Evolutionary conservation across 2,329 filamentous ascomycete genomes (phyloP).

Genomic region (Diaporthe sp.): DNA sequence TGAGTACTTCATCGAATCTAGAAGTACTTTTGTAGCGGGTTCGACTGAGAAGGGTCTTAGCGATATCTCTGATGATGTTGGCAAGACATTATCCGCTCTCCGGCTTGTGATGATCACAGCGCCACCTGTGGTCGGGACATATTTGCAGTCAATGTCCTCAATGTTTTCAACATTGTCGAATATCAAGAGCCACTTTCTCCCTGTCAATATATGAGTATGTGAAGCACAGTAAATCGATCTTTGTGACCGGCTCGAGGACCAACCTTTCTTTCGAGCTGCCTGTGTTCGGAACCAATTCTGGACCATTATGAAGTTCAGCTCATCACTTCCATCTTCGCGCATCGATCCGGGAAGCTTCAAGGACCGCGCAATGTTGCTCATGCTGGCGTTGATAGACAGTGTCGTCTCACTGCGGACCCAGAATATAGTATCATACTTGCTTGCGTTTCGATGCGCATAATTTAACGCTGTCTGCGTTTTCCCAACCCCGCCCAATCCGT

Average conservation of each 20-base stretch:
- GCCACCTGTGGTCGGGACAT: not conserved
- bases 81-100: not conserved
- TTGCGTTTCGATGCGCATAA: not conserved
- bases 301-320: not conserved
- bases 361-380: not conserved
- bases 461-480: not conserved
- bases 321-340: not conserved
- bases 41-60: not conserved
- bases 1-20: not conserved
- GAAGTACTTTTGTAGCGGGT: not conserved
- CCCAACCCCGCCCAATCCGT: not conserved
- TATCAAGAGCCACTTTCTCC: not conserved
- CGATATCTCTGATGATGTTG: not conserved
- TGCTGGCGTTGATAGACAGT: not conserved
- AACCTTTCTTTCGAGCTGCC: not conserved
- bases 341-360: not conserved
- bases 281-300: not conserved
- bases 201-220: not conserved
- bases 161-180: not conserved
- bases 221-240: fast-evolving
- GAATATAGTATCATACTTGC: not conserved
- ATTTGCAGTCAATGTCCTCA: not conserved
- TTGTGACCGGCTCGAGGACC: not conserved
- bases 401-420: not conserved
- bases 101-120: not conserved